Evolutionary conservation across 2,329 filamentous ascomycete genomes (phyloP).

Genomic region (Tolypocladium endophyticum): DNA sequence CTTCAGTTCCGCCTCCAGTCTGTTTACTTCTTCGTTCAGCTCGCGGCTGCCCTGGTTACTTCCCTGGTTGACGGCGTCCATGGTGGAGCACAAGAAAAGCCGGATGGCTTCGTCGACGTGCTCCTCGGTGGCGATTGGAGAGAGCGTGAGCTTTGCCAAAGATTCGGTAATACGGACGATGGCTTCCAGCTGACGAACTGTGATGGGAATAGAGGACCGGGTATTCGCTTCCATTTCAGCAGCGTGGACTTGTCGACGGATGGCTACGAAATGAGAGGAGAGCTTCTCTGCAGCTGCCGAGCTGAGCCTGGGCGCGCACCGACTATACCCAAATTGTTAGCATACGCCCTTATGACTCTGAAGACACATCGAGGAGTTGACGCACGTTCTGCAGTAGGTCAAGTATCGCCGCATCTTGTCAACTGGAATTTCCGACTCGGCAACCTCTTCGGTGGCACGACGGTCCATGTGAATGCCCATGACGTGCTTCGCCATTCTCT

Average conservation of each 20-base stretch:
- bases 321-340: constrained; percentile 38
- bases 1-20: constrained; percentile 81
- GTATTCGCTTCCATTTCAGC: constrained; percentile 83
- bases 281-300: constrained; percentile 90
- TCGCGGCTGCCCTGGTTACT: constrained; percentile 76
- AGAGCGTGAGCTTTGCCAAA: constrained; percentile 81
- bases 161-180: constrained; percentile 97
- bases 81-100: constrained; percentile 89
- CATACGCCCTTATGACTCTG: background rate
- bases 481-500: constrained; percentile 91
- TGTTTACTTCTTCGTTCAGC: constrained; percentile 78
- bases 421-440: constrained; percentile 80
- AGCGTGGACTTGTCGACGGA: constrained; percentile 85
- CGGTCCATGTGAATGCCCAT: constrained; percentile 96
- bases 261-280: constrained; percentile 93
- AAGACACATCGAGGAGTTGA: constrained; percentile 7
- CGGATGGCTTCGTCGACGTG: constrained; percentile 97
- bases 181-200: constrained; percentile 90
- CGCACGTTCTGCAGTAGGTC: constrained; percentile 90
- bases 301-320: constrained; percentile 84
- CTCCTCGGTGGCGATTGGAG: constrained; percentile 73
- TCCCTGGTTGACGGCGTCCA: constrained; percentile 94
- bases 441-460: constrained; percentile 67
- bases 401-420: constrained; percentile 98
- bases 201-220: constrained; percentile 92